These are phyloP conservation scores for Lanmaoa rubissima DNA, from an alignment of 768 basidiomycete genomes.

Conservation along the genomic window DNA sequence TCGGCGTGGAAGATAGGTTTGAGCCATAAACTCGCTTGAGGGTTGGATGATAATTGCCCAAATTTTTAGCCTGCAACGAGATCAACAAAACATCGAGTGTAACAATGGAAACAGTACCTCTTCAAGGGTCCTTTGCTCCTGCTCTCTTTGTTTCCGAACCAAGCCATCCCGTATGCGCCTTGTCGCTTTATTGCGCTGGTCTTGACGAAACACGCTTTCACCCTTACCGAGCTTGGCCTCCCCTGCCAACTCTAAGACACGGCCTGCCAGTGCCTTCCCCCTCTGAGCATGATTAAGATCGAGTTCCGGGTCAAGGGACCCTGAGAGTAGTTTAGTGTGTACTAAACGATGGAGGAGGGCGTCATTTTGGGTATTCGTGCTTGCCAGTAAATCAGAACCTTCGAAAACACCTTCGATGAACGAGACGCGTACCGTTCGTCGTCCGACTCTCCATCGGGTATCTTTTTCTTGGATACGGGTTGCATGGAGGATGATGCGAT, in stretches of 20 bases:
- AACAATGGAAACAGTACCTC: conserved; percentile 49
- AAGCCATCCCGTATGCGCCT: conserved; percentile 75
- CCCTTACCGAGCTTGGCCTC: conserved; percentile 72
- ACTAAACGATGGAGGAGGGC: conserved; percentile 74
- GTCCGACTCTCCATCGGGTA: conserved; percentile 43
- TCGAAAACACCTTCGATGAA: neutral
- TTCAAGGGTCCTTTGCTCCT: conserved; percentile 54
- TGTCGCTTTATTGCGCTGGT: conserved; percentile 67
- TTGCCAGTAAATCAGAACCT: conserved; percentile 28
- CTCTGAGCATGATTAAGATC: conserved; percentile 63
- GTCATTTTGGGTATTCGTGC: conserved; percentile 77
- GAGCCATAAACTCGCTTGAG: conserved; percentile 66
- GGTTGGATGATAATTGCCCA: conserved; percentile 82
- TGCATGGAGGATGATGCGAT: conserved; percentile 35
- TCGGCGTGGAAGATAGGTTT: conserved; percentile 22
- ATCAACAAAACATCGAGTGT: conserved; percentile 2
- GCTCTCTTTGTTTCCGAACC: conserved; percentile 55
- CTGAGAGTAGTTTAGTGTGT: conserved; percentile 77
- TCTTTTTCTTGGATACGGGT: conserved; percentile 13
- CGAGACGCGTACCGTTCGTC: conserved; percentile 49
- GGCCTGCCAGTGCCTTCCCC: conserved; percentile 73
- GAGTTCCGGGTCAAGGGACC: conserved; percentile 62
- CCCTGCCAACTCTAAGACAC: conserved; percentile 71
- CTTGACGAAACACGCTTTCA: conserved; percentile 55
- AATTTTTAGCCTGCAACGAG: conserved; percentile 63